phyloP scores from a whole-genome alignment of 805 yeast species.

The Metschnikowia baotianmanensis region DNA sequence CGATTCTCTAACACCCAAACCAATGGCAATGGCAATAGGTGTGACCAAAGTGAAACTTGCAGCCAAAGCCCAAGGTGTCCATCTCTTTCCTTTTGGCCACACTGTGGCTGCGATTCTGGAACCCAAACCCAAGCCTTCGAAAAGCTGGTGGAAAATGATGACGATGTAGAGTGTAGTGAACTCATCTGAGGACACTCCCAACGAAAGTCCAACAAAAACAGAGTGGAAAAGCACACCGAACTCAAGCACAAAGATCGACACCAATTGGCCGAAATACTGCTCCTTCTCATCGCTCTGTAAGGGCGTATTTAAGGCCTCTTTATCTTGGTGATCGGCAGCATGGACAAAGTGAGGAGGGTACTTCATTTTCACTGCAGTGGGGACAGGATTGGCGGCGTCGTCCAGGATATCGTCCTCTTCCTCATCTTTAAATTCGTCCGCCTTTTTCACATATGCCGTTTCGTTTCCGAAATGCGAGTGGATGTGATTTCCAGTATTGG shows the following conservation, averaged over 20 bases:
- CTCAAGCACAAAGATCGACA: conserved; percentile 61
- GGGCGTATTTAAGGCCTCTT: conserved; percentile 39
- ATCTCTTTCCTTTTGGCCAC: conserved; percentile 47
- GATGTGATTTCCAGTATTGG: conserved; percentile 33
- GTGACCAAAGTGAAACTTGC: conserved; percentile 31
- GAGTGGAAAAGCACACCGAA: conserved; percentile 85
- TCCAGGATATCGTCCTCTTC: conserved; percentile 13
- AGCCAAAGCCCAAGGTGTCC: conserved; percentile 47
- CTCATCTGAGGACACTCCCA: conserved; percentile 76
- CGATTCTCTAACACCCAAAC: conserved; percentile 32
- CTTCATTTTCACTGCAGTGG: conserved; percentile 16
- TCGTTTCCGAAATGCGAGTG: conserved; percentile 58
- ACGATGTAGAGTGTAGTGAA: conserved; percentile 71
- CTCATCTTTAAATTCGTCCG: not conserved
- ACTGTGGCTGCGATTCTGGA: conserved; percentile 63
- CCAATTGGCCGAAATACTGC: conserved; percentile 53
- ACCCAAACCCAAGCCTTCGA: conserved; percentile 85
- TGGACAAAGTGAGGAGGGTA: conserved; percentile 44
- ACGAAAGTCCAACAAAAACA: conserved; percentile 72
- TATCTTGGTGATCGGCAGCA: conserved; percentile 44
- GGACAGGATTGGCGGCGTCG: conserved; percentile 11
- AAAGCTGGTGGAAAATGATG: conserved; percentile 69
- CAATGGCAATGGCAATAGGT: conserved; percentile 35
- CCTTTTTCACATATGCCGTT: conserved; percentile 27
- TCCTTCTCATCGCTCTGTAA: conserved; percentile 36